These are phyloP conservation scores for Paramecium primaurelia DNA, from an alignment of 73 alveolate genomes.

Conservation along the genomic window DNA sequence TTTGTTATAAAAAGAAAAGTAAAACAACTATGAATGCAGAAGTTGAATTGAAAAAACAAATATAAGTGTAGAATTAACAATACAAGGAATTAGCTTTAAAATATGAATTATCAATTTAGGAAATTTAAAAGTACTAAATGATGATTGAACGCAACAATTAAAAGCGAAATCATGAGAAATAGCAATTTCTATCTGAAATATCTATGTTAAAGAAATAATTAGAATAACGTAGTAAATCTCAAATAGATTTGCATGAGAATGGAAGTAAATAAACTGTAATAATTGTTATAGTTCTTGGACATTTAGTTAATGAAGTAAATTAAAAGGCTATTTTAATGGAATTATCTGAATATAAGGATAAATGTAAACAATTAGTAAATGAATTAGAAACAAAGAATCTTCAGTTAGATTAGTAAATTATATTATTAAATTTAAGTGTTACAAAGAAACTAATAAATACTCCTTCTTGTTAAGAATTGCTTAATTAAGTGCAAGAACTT, in stretches of 20 bases:
- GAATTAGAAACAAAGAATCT: conserved; percentile 30
- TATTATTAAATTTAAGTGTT: background rate
- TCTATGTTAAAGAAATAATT: background rate
- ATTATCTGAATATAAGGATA: conserved; percentile 5
- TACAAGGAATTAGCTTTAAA: background rate
- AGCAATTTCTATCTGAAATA: background rate
- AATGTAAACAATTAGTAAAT: background rate
- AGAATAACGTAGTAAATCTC: conserved; percentile 16
- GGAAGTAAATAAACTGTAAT: background rate
- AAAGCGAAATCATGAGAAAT: conserved; percentile 34
- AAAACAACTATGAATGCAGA: background rate
- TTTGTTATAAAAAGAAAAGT: background rate
- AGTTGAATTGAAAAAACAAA: background rate
- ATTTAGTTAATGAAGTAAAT: background rate
- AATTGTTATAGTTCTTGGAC: background rate
- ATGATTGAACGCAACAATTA: background rate
- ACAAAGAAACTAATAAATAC: conserved; percentile 30
- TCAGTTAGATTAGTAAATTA: conserved; percentile 19
- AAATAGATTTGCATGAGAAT: conserved; percentile 27
- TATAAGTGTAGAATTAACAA: background rate
- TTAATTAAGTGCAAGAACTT: background rate
- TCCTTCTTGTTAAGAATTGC: background rate
- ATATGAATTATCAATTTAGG: conserved; percentile 25
- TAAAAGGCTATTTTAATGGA: background rate
- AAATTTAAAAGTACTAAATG: conserved; percentile 17